Conservation (phyloP, 805 yeast species). For the Pichia phayaonensis region DNA sequence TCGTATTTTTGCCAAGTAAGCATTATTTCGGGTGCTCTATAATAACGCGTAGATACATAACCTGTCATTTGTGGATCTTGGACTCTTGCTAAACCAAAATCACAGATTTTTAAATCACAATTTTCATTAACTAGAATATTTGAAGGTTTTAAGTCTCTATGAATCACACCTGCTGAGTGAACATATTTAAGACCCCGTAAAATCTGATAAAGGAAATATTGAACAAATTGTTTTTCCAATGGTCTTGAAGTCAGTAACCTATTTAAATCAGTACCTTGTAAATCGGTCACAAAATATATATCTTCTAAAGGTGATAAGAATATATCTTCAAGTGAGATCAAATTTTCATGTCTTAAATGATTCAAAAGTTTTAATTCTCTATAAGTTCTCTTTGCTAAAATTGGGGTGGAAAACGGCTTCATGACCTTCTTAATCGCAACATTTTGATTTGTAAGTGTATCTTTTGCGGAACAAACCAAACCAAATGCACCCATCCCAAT, state of each 20-base stretch:
- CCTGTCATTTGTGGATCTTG: constrained; percentile 54
- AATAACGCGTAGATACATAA: constrained; percentile 81
- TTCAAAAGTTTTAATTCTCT: constrained; percentile 90
- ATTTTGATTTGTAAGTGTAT: constrained; percentile 79
- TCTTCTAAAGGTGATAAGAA: constrained; percentile 93
- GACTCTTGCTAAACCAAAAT: constrained; percentile 66
- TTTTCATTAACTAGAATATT: constrained; percentile 61
- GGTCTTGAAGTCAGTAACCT: constrained; percentile 88
- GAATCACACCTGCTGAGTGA: constrained; percentile 93
- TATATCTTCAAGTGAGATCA: constrained; percentile 87
- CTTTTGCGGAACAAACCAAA: constrained; percentile 91
- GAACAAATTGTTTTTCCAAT: constrained; percentile 90
- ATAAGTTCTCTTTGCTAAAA: constrained; percentile 92
- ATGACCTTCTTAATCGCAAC: constrained; percentile 97
- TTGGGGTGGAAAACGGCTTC: constrained; percentile 95
- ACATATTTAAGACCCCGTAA: constrained; percentile 89
- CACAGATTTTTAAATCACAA: constrained; percentile 75
- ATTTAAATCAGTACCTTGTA: constrained; percentile 95
- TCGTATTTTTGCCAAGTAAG: constrained; percentile 64
- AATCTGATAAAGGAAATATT: constrained; percentile 92
- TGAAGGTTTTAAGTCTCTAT: constrained; percentile 76
- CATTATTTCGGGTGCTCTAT: constrained; percentile 81
- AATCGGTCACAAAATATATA: constrained; percentile 90
- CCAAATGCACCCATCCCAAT: constrained; percentile 99
- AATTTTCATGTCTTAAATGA: constrained; percentile 89